Percentiles rank a stretch among this genome's conserved stretches.
phyloP scores from a whole-genome alignment of 257 asterid species.

The Solanum gracilifrons region DNA sequence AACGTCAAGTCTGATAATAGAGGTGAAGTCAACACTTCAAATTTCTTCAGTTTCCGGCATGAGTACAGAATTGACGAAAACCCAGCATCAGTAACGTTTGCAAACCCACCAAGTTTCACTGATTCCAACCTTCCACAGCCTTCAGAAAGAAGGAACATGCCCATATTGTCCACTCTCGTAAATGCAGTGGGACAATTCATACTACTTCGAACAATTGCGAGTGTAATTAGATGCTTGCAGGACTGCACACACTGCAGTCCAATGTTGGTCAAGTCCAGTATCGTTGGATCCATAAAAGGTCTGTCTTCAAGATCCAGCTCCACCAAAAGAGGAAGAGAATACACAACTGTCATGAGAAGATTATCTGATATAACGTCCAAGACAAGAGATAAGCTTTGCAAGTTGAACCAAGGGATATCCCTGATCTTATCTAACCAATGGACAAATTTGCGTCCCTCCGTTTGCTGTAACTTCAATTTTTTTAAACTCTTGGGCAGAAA shows the following conservation, averaged over 20 bases:
- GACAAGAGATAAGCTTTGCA: constrained; percentile 47
- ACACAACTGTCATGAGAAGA: constrained; percentile 34
- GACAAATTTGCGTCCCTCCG: constrained; percentile 22
- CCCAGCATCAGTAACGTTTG: constrained; percentile 73
- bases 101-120: constrained; percentile 56
- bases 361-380: constrained; percentile 47
- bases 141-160: constrained; percentile 58
- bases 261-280: constrained; percentile 53
- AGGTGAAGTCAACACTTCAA: constrained; percentile 52
- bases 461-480: constrained; percentile 46
- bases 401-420: constrained; percentile 6
- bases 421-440: constrained; percentile 18
- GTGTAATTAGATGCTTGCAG: constrained; percentile 32
- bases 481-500: constrained; percentile 43
- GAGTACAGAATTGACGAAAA: constrained; percentile 48
- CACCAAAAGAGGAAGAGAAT: constrained; percentile 46
- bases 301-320: constrained; percentile 75
- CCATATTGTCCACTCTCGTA: constrained; percentile 51
- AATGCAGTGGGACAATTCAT: constrained; percentile 31
- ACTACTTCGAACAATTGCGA: constrained; percentile 49
- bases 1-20: constrained; percentile 69
- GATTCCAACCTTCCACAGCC: constrained; percentile 42
- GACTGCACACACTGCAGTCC: constrained; percentile 45
- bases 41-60: constrained; percentile 42
- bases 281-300: constrained; percentile 28